phyloP scores from a whole-genome alignment of 192 early-diverging fungal species.

The Phycomyces nitens region DNA sequence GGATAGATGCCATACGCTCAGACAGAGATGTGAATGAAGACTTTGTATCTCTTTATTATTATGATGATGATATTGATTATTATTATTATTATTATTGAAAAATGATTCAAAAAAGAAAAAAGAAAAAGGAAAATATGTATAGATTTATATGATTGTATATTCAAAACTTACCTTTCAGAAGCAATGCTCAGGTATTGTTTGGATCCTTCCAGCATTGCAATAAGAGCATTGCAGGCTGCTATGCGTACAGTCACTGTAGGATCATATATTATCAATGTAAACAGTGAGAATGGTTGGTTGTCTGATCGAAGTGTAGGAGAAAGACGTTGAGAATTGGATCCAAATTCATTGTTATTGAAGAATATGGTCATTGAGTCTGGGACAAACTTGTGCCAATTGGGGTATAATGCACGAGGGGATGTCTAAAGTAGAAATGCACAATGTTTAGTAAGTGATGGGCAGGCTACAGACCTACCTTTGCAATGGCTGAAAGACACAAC shows the following conservation, averaged over 20 bases:
- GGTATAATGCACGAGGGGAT: constrained; percentile 45
- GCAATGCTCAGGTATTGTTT: constrained; percentile 54
- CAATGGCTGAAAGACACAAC: constrained; percentile 45
- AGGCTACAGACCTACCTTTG: constrained; percentile 25
- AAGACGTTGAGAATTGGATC: constrained; percentile 1
- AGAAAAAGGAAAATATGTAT: neutral
- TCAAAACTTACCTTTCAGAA: constrained; percentile 38
- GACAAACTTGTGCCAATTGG: constrained; percentile 52
- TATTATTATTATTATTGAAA: no score
- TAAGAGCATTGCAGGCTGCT: constrained; percentile 42
- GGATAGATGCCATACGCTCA: constrained; percentile 35
- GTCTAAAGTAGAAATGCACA: constrained; percentile 26
- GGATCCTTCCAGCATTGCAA: constrained; percentile 44
- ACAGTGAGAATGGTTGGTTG: constrained; percentile 40
- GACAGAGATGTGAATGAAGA: constrained; percentile 48
- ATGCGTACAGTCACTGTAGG: constrained; percentile 41
- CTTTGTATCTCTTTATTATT: constrained; percentile 21
- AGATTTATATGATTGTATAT: neutral
- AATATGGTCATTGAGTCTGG: constrained; percentile 35
- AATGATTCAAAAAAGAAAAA: neutral
- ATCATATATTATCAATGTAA: constrained; percentile 47
- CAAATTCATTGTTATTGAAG: constrained; percentile 13
- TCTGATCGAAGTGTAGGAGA: constrained; percentile 15
- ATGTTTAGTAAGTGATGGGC: neutral
- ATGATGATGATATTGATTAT: constrained; percentile 3